Conservation (phyloP, 2,329 filamentous ascomycete genomes). For the Purpureocillium takamizusanense region DNA sequence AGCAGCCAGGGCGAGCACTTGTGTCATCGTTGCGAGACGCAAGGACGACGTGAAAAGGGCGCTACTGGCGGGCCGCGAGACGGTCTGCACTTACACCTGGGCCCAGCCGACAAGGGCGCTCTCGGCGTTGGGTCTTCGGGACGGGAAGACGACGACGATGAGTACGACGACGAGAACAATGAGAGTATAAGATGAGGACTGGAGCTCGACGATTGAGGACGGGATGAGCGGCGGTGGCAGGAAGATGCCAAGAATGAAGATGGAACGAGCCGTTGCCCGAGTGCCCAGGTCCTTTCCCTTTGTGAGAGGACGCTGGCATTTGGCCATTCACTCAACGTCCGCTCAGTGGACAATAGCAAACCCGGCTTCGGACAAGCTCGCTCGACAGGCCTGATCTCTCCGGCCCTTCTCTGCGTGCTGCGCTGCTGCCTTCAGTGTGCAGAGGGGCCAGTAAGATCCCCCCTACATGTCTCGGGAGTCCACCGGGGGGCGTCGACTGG, state of each 20-base stretch:
- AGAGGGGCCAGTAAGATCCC: conserved; percentile 7
- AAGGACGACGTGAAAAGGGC: not conserved
- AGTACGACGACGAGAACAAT: too few relatives aligned
- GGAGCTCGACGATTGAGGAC: too few relatives aligned
- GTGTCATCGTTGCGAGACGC: conserved; percentile 11
- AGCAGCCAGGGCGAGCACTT: conserved; percentile 14
- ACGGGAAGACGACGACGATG: too few relatives aligned
- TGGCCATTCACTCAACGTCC: not conserved
- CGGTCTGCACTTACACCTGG: not conserved
- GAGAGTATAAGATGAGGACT: too few relatives aligned
- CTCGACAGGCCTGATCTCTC: not conserved
- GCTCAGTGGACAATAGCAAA: conserved; percentile 6
- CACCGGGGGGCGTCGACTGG: conserved; percentile 8
- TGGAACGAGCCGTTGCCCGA: conserved; percentile 1
- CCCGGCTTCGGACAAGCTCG: conserved; percentile 11
- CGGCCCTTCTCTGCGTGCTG: conserved; percentile 5
- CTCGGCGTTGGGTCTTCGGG: too few relatives aligned
- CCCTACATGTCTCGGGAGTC: conserved; percentile 17
- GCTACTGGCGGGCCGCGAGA: not conserved
- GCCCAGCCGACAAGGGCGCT: too few relatives aligned
- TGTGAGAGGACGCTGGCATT: conserved; percentile 1
- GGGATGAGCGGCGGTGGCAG: not conserved
- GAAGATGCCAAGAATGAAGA: not conserved
- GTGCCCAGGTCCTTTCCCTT: conserved; percentile 1
- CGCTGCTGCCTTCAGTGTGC: conserved; percentile 2